phyloP scores from a whole-genome alignment of 345 rosid species.

The Hypericum perforatum region DNA sequence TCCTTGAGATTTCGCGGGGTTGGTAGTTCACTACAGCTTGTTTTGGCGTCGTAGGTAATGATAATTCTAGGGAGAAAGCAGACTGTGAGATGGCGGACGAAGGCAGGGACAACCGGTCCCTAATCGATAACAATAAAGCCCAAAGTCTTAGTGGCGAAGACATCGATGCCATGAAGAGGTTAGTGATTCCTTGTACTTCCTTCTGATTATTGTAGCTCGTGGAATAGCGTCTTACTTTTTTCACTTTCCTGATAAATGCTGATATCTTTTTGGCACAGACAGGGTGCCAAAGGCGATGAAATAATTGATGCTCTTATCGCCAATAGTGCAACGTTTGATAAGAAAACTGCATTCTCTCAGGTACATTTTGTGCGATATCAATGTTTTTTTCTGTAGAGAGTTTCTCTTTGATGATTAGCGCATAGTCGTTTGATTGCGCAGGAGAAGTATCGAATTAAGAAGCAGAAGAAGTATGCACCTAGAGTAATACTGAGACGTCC shows the following conservation, averaged over 20 bases:
- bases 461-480: constrained; percentile 95
- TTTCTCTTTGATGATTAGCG: constrained; percentile 2
- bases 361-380: constrained; percentile 19
- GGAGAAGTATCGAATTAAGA: constrained; percentile 85
- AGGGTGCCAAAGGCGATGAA: constrained; percentile 79
- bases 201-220: not conserved
- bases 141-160: constrained; percentile 52
- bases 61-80: constrained; percentile 26
- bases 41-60: constrained; percentile 14
- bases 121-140: constrained; percentile 62
- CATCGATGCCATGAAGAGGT: constrained; percentile 77
- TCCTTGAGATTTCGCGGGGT: not conserved
- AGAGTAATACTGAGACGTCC: constrained; percentile 76
- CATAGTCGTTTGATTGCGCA: constrained; percentile 19
- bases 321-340: constrained; percentile 79
- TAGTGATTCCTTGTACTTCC: not conserved
- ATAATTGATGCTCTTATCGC: constrained; percentile 89
- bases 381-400: not conserved
- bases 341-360: constrained; percentile 77
- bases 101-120: constrained; percentile 54
- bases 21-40: not conserved
- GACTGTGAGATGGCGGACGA: constrained; percentile 34
- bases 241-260: not conserved
- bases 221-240: too few species aligned
- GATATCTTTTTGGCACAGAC: constrained; percentile 32